phyloP scores from a whole-genome alignment of 1,139 yeast genomes.

The Candida sojae region DNA sequence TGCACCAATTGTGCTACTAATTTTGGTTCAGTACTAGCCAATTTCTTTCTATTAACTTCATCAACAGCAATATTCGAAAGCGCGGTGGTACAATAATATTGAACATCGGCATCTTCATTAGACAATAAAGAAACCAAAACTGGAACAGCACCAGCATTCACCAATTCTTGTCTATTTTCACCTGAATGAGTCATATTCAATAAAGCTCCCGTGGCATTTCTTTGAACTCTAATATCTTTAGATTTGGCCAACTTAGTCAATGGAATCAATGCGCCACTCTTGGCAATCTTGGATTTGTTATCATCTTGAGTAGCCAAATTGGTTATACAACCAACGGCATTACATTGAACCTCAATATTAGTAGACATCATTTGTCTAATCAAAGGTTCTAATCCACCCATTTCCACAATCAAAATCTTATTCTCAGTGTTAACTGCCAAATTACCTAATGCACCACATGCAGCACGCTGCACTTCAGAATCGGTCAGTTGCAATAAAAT shows the following conservation, averaged over 20 bases:
- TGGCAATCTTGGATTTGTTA: slow-evolving; percentile 92
- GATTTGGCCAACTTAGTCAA: slow-evolving; percentile 92
- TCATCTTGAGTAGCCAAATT: slow-evolving; percentile 98
- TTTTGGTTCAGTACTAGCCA: slow-evolving; percentile 93
- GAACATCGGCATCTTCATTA: slow-evolving; percentile 93
- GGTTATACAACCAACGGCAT: slow-evolving; percentile 98
- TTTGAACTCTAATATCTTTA: slow-evolving; percentile 91
- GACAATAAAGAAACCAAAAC: slow-evolving; percentile 87
- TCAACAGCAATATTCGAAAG: slow-evolving; percentile 96
- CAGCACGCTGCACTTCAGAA: slow-evolving; percentile 95
- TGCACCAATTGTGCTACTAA: slow-evolving; percentile 84
- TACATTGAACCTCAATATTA: slow-evolving; percentile 97
- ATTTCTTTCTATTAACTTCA: slow-evolving; percentile 81
- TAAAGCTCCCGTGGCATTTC: slow-evolving; percentile 98
- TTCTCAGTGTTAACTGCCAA: slow-evolving; percentile 96
- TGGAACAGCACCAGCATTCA: slow-evolving; percentile 97
- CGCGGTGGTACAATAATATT: slow-evolving; percentile 97
- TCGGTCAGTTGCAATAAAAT: slow-evolving; percentile 85
- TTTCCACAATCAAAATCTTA: slow-evolving; percentile 88
- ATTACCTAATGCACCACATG: slow-evolving; percentile 97
- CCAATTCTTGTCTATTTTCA: slow-evolving; percentile 94
- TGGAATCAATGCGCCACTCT: slow-evolving; percentile 95
- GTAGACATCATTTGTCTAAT: slow-evolving; percentile 97
- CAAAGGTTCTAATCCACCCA: slow-evolving; percentile 97
- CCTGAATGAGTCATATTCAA: slow-evolving; percentile 97